Percentiles rank a stretch among this genome's conserved stretches.
These are phyloP conservation scores for Hyaloscypha finlandica DNA, from an alignment of 495 filamentous ascomycete species.

Conservation along the genomic window DNA sequence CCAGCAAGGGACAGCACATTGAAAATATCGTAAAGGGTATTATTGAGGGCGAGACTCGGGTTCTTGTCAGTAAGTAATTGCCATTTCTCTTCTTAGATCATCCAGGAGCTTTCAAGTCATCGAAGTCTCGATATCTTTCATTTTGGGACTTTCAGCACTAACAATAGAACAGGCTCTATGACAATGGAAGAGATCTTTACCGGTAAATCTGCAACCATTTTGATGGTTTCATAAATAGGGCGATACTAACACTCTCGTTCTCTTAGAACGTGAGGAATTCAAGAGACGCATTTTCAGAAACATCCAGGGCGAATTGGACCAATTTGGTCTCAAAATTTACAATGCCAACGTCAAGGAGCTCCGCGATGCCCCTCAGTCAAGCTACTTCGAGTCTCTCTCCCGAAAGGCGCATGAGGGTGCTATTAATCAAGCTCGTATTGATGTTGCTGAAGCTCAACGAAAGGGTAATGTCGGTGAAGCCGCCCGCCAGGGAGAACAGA, in stretches of 20 bases:
- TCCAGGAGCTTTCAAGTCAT: not conserved
- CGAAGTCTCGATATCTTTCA: not conserved
- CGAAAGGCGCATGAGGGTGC: conserved; percentile 84
- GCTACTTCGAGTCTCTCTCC: conserved; percentile 77
- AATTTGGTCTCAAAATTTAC: conserved; percentile 74
- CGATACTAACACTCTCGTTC: no score
- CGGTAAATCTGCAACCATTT: no score
- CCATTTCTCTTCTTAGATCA: not conserved
- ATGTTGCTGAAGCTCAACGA: conserved; percentile 79
- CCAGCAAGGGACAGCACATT: conserved; percentile 52
- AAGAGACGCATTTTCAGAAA: conserved; percentile 76
- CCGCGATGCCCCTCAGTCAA: conserved; percentile 71
- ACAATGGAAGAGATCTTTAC: conserved; percentile 76
- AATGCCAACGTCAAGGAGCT: conserved; percentile 84
- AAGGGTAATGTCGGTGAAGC: conserved; percentile 79
- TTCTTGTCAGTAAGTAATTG: conserved; percentile 64
- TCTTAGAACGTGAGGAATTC: conserved; percentile 67
- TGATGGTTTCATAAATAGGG: no score
- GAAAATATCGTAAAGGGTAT: conserved; percentile 87
- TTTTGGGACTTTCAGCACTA: not conserved
- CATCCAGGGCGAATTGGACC: conserved; percentile 72
- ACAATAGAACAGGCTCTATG: conserved; percentile 16
- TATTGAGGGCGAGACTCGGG: conserved; percentile 82
- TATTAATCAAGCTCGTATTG: conserved; percentile 73
- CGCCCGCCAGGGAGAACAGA: conserved; percentile 72